A percentile compares a stretch with the other conserved stretches of the same genome.
Conservation (phyloP, 139 green algal species). For the Auxenochlorella pyrenoidosa region DNA sequence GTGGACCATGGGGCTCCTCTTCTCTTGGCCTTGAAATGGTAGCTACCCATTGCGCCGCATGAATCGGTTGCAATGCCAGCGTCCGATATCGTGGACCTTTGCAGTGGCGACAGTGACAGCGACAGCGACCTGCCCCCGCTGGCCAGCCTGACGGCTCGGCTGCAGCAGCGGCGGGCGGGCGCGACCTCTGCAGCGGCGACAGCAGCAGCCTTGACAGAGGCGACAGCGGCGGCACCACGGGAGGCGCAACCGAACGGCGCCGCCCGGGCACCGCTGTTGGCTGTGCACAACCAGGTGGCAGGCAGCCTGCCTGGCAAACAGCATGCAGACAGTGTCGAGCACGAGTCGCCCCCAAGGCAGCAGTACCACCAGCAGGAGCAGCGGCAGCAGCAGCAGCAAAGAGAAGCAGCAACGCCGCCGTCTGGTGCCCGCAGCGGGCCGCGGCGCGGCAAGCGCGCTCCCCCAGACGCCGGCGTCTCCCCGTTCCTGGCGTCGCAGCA, state of each 20-base stretch:
- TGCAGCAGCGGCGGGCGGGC: not conserved
- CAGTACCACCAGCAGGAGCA: constrained; percentile 26
- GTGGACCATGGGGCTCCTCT: too few relatives aligned
- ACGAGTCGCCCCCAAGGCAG: not conserved
- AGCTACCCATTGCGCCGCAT: too few relatives aligned
- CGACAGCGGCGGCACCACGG: not conserved
- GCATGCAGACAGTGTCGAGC: not conserved
- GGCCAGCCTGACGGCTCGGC: not conserved
- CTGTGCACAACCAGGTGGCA: constrained; percentile 9
- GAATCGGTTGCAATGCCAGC: too few relatives aligned
- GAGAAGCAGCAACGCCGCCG: not conserved
- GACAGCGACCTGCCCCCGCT: constrained; percentile 8
- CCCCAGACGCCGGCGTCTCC: not conserved
- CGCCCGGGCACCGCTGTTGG: constrained; percentile 2
- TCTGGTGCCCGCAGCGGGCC: not conserved
- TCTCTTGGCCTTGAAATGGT: too few relatives aligned
- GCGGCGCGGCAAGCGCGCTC: not conserved
- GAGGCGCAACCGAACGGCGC: not conserved
- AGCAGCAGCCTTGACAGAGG: not conserved
- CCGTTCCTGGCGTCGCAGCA: too few relatives aligned
- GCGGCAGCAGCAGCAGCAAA: not conserved
- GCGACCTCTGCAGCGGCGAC: not conserved
- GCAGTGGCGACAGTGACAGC: not conserved
- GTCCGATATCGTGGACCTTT: constrained; percentile 13
- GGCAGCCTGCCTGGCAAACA: not conserved